phyloP scores from a whole-genome alignment of 2,329 filamentous ascomycete genomes.

The Monosporascus sp. region DNA sequence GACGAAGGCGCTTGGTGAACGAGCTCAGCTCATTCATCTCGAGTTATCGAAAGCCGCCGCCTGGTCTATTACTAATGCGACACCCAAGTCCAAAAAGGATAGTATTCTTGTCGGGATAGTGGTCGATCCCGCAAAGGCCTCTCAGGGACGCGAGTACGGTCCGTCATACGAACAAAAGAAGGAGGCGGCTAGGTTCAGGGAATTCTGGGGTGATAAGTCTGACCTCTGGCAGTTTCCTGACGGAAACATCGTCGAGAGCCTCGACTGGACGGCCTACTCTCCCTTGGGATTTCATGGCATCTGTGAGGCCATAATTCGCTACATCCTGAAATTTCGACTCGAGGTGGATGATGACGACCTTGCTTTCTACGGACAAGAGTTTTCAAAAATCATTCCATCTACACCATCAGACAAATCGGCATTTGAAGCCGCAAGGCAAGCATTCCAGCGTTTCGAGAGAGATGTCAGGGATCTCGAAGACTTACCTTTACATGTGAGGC shows the following conservation, averaged over 20 bases:
- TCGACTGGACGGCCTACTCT: conserved; percentile 72
- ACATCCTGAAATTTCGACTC: conserved; percentile 67
- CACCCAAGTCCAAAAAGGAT: conserved; percentile 25
- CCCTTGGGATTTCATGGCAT: conserved; percentile 52
- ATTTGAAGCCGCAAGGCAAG: conserved; percentile 66
- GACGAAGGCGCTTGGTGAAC: conserved; percentile 67
- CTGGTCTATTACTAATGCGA: conserved; percentile 44
- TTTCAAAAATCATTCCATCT: conserved; percentile 43
- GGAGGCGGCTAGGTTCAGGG: conserved; percentile 74
- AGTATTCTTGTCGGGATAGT: conserved; percentile 61
- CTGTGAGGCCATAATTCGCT: conserved; percentile 73
- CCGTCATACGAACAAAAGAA: conserved; percentile 81
- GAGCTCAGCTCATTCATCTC: conserved; percentile 65
- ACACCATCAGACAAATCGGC: conserved; percentile 45
- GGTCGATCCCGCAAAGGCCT: conserved; percentile 67
- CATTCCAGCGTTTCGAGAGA: conserved; percentile 69
- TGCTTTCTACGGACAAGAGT: conserved; percentile 44
- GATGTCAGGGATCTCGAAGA: conserved; percentile 74
- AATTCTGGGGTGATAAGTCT: conserved; percentile 92
- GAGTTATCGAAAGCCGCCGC: conserved; percentile 31
- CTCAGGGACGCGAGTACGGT: conserved; percentile 79
- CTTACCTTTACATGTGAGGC: conserved; percentile 81
- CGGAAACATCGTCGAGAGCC: conserved; percentile 85
- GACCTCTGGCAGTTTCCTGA: conserved; percentile 94
- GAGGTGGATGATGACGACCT: conserved; percentile 52